Conservation (phyloP, 352 stramenopile genomes). For the Discostella stelligera region DNA sequence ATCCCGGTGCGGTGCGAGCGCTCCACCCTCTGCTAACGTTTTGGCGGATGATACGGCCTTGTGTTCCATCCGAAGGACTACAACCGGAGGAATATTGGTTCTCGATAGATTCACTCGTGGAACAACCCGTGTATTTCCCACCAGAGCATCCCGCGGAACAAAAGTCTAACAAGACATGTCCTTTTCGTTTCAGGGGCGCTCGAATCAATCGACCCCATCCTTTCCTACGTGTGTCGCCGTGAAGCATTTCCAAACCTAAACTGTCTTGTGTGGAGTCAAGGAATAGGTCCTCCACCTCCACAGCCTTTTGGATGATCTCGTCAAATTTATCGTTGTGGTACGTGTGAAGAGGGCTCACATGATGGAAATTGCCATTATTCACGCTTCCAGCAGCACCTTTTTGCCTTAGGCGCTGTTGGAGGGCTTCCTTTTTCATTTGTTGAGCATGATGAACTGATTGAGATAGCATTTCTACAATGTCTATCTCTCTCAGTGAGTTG, state of each 20-base stretch:
- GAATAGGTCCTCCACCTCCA: slow-evolving; percentile 57
- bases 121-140: slow-evolving; percentile 1
- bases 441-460: slow-evolving; percentile 38
- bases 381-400: background rate
- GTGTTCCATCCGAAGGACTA: slow-evolving; percentile 1
- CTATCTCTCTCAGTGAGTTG: slow-evolving; percentile 20
- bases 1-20: slow-evolving; percentile 56
- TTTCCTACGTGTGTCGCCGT: slow-evolving; percentile 52
- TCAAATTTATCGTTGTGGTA: slow-evolving; percentile 10
- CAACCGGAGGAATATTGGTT: background rate
- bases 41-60: slow-evolving; percentile 62
- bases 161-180: slow-evolving; percentile 75
- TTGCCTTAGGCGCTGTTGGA: slow-evolving; percentile 7
- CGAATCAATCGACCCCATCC: slow-evolving; percentile 67
- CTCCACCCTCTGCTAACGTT: slow-evolving; percentile 57
- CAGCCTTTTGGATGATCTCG: slow-evolving; percentile 39
- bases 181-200: slow-evolving; percentile 71
- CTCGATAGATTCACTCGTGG: slow-evolving; percentile 5
- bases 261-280: slow-evolving; percentile 58
- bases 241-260: slow-evolving; percentile 69
- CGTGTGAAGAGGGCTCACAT: background rate
- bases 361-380: background rate
- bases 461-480: slow-evolving; percentile 41
- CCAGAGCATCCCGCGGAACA: slow-evolving; percentile 43
- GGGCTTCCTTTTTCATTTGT: slow-evolving; percentile 20